Evolutionary conservation across 2,329 filamentous ascomycete species (phyloP), one percentile per base, ranked within the genome.

Genomic region (Botryotinia calthae): DNA sequence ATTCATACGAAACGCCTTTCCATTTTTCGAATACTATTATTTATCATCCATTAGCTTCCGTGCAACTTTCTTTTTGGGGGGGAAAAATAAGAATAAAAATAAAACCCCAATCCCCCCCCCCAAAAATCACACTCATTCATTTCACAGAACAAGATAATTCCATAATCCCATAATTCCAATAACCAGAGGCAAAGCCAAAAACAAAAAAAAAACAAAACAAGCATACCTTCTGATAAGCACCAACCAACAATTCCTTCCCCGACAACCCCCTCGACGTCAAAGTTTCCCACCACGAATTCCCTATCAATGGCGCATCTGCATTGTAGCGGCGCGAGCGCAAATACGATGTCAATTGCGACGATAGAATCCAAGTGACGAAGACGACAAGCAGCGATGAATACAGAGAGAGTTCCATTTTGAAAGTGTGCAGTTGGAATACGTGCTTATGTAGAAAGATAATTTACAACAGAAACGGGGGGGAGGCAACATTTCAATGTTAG

Each of bases 21-120:
- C 68, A n/a, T 70, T 62, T 62, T 70, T 70, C 28, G 54, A 44
- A 31, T 70, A 63, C 68, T 70, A 40, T 48, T 65, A 12, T 42
- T 14, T 2, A 37, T 37, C 22, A 56, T 18, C 22, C 8, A 65
- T 65, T 51, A 65, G 63, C 63, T 9, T 34, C 34, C n/a, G 28
- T 14, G 20, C 10, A 54, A 40, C 12, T 4, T 4, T 4, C 10
- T 25, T 3, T 51, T 7, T n/a, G n/a, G n/a, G n/a, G n/a, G n/a
- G n/a, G n/a, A 9, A 48, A 46, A 51, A 51, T 48, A 10, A 48
- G 25, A 48, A 25, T 22, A 48, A 48, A 16, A 48, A 48, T 48
- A 22, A 48, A 48, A 4, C 22, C 10, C 48, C 22, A 51, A 51
- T 37, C 34, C 34, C 6, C 34, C 34, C 34, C 5, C 31, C 31